Conservation (phyloP, 257 asterid genomes). For the Solanum chmielewskii region DNA sequence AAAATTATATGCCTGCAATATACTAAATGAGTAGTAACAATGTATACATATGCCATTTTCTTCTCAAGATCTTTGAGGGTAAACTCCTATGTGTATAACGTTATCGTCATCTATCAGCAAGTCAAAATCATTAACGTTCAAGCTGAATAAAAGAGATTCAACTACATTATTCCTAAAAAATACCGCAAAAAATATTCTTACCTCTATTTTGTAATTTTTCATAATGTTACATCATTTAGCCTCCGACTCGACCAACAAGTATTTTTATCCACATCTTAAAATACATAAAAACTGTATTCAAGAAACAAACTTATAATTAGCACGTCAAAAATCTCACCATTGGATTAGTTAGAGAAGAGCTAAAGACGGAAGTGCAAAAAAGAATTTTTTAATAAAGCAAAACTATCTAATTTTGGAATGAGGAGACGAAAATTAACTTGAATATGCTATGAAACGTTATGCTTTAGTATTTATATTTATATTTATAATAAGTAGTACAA, state of each 20-base stretch:
- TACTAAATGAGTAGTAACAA: too few relatives aligned
- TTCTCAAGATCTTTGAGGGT: not conserved
- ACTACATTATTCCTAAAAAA: too few relatives aligned
- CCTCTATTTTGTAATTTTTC: not conserved
- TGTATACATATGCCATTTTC: too few relatives aligned
- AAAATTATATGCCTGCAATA: not conserved
- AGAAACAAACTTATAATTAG: too few relatives aligned
- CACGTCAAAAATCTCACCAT: too few relatives aligned
- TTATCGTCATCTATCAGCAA: not conserved
- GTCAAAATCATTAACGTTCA: too few relatives aligned
- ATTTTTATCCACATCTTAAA: too few relatives aligned
- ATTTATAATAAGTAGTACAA: too few relatives aligned
- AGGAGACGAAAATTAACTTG: not conserved
- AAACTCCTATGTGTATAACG: not conserved
- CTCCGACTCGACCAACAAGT: not conserved
- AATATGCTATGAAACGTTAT: too few relatives aligned
- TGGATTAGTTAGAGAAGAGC: not conserved
- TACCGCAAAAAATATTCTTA: not conserved
- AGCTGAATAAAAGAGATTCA: not conserved
- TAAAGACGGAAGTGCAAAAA: not conserved
- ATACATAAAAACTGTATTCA: too few relatives aligned
- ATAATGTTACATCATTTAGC: not conserved
- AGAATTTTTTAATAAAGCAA: not conserved
- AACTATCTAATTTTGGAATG: not conserved
- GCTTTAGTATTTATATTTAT: too few relatives aligned